Percentiles rank a stretch among this genome's conserved stretches.
phyloP scores from a whole-genome alignment of 2,329 filamentous ascomycete species.

The Alternaria burnsii region DNA sequence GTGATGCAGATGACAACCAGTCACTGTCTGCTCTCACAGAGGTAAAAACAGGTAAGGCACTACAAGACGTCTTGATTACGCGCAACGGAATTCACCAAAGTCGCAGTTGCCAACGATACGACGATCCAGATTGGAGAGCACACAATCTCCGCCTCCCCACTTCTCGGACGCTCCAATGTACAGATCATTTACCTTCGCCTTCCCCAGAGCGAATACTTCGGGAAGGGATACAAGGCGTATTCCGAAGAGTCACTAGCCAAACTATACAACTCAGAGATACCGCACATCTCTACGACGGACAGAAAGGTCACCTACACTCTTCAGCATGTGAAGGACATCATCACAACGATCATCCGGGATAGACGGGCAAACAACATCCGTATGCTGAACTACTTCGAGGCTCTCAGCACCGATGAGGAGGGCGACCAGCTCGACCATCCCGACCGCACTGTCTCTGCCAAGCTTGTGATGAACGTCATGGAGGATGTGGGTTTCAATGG shows the following conservation, averaged over 20 bases:
- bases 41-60: constrained; percentile 3
- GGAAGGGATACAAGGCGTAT: constrained; percentile 27
- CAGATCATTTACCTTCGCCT: constrained; percentile 41
- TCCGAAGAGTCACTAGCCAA: constrained; percentile 28
- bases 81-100: background rate
- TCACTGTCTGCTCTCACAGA: background rate
- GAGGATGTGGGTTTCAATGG: constrained; percentile 20
- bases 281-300: constrained; percentile 29
- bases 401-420: constrained; percentile 18
- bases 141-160: constrained; percentile 19
- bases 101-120: constrained; percentile 12
- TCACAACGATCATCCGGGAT: constrained; percentile 24
- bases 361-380: constrained; percentile 29
- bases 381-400: constrained; percentile 33
- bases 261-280: constrained; percentile 30
- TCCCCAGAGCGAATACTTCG: constrained; percentile 32
- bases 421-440: constrained; percentile 32
- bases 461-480: constrained; percentile 36
- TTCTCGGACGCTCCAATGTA: constrained; percentile 21
- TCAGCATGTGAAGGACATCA: constrained; percentile 24
- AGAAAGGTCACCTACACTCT: constrained; percentile 31
- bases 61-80: background rate
- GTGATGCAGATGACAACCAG: background rate
- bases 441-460: constrained; percentile 38
- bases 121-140: constrained; percentile 17